Conservation (phyloP, 1,139 yeast species). For the Yamadazyma buinensis region DNA sequence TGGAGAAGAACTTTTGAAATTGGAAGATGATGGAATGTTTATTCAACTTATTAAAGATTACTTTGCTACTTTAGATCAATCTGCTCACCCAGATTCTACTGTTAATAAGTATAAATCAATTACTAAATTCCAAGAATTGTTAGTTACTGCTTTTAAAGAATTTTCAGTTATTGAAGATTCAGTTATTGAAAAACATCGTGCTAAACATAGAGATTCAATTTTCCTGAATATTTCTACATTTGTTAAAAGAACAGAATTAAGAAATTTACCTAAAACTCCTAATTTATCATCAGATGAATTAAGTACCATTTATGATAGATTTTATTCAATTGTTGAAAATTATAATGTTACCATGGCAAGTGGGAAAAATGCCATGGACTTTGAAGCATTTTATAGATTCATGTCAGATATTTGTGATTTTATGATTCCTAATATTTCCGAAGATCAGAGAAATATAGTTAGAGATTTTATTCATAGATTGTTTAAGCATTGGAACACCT, state of each 20-base stretch:
- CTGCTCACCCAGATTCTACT: slow-evolving; percentile 72
- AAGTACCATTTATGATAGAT: slow-evolving; percentile 78
- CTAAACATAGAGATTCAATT: slow-evolving; percentile 70
- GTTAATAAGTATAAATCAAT: slow-evolving; percentile 62
- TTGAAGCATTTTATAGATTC: slow-evolving; percentile 65
- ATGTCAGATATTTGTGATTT: slow-evolving; percentile 82
- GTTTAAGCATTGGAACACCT: slow-evolving; percentile 68
- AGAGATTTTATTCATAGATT: slow-evolving; percentile 53
- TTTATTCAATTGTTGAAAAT: slow-evolving; percentile 70
- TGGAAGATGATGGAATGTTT: slow-evolving; percentile 91
- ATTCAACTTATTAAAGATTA: slow-evolving; percentile 81
- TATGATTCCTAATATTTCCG: slow-evolving; percentile 40
- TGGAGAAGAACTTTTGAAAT: slow-evolving; percentile 74
- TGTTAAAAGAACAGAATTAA: slow-evolving; percentile 85
- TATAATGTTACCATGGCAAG: slow-evolving; percentile 65
- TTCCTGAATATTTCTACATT: slow-evolving; percentile 83
- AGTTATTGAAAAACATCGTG: slow-evolving; percentile 64
- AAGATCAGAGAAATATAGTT: slow-evolving; percentile 19
- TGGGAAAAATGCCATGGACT: slow-evolving; percentile 71
- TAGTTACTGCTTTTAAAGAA: slow-evolving; percentile 91
- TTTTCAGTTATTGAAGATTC: slow-evolving; percentile 78
- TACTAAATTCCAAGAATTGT: slow-evolving; percentile 83
- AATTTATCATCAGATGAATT: slow-evolving; percentile 57
- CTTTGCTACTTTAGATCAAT: slow-evolving; percentile 72
- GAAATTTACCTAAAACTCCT: slow-evolving; percentile 74